These are phyloP conservation scores for Talaromyces proteolyticus DNA, from an alignment of 495 filamentous ascomycete genomes.

Conservation along the genomic window DNA sequence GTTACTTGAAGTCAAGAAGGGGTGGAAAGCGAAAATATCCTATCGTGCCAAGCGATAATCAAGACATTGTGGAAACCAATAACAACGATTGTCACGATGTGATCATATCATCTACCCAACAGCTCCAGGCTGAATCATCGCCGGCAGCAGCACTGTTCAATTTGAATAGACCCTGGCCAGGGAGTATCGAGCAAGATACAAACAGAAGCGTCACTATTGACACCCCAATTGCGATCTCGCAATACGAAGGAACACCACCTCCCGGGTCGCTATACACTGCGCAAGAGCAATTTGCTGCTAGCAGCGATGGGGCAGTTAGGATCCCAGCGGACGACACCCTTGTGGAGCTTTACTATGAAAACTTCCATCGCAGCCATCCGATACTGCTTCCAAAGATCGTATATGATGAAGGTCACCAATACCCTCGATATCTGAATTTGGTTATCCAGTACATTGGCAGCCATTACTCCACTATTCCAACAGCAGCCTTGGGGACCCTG, in stretches of 20 bases:
- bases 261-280: not conserved
- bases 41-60: not conserved
- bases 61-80: not conserved
- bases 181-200: no score
- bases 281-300: not conserved
- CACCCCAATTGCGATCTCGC: not conserved
- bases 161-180: not conserved
- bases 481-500: not conserved
- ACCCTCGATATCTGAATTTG: constrained; percentile 6
- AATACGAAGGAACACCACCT: not conserved
- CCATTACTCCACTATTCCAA: constrained; percentile 8
- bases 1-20: constrained; percentile 3
- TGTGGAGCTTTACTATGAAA: constrained; percentile 8
- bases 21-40: constrained; percentile 2
- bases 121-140: not conserved
- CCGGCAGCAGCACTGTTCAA: not conserved
- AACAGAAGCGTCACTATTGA: not conserved
- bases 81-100: not conserved
- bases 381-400: constrained; percentile 4
- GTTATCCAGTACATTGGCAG: constrained; percentile 11
- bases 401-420: constrained; percentile 6
- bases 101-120: not conserved
- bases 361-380: constrained; percentile 5
- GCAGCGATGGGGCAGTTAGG: not conserved
- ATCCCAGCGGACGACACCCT: not conserved